Base-by-base conservation (phyloP, 1,139 yeast species). In the Pichia sp. region DNA sequence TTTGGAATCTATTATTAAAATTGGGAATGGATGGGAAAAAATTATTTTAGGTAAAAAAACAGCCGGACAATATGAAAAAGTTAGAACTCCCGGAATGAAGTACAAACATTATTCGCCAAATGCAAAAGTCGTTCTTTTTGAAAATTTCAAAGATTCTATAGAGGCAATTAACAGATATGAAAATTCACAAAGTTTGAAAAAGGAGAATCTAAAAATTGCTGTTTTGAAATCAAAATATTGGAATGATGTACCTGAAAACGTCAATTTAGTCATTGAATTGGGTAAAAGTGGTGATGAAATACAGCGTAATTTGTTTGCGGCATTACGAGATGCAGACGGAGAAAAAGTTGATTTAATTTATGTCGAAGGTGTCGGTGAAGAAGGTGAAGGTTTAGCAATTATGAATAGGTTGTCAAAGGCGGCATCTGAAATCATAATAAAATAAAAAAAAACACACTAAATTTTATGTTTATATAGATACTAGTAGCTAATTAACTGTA, bases 51-150 rank as follows among this genome's bases (percentile, higher is more conserved):
- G 87, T 1, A 81, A 79, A 56, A 76, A 79, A 53, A 76, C 79
- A 0, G 88, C 90, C 0, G 82, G 77, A 2, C 72, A 73, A 28
- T 66, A 73, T 46, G 96, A 86, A 59, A 74, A 81, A 0, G 97
- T 90, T 0, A 76, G 86, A 57, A 92, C 98, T 0, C 98, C 98
- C 0, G 98, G 98, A 0, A 92, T 92, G 98, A 92, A 92, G 63
- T 92, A 92, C 64, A 81, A 87, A 58, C 98, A 92, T 65, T 92
- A 92, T 66, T 86, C 97, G 0, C 98, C 98, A 2, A 75, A 76
- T 3, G 96, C 97, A 0, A 79, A 77, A 52, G 97, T 92, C 6
- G 72, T 86, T 0, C 66, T 90, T n/a, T 81, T 88, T 55, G 67
- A 73, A 10, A 75, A 71, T 39, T 43, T 44, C 4, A 34, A 40